These are phyloP conservation scores for Thelonectria rubi DNA, from an alignment of 2,329 filamentous ascomycete genomes.

Conservation along the genomic window DNA sequence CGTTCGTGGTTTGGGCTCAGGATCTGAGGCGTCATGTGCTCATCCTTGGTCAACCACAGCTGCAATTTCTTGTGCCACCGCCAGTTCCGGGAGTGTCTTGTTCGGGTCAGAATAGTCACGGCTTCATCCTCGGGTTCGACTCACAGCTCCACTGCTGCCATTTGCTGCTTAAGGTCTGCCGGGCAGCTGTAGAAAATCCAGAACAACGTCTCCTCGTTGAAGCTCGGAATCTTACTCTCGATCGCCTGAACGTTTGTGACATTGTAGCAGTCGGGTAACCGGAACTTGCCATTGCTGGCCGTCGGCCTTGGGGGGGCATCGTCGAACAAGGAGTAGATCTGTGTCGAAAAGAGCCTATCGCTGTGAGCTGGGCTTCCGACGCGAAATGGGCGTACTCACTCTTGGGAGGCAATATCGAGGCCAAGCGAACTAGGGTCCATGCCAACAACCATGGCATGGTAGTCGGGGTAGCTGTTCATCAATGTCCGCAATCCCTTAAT, in stretches of 20 bases:
- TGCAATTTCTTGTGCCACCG: slow-evolving; percentile 74
- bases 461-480: slow-evolving; percentile 72
- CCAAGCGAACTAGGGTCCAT: slow-evolving; percentile 67
- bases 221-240: slow-evolving; percentile 71
- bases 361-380: slow-evolving; percentile 30
- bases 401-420: slow-evolving; percentile 64
- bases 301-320: slow-evolving; percentile 66
- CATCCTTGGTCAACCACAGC: slow-evolving; percentile 74
- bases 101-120: slow-evolving; percentile 18
- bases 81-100: slow-evolving; percentile 71
- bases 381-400: slow-evolving; percentile 56
- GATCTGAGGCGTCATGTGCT: slow-evolving; percentile 69
- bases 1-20: slow-evolving; percentile 68
- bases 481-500: slow-evolving; percentile 70
- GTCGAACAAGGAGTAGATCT: slow-evolving; percentile 70
- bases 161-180: slow-evolving; percentile 68
- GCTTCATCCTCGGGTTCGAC: slow-evolving; percentile 32
- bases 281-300: slow-evolving; percentile 60
- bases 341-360: slow-evolving; percentile 63
- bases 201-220: slow-evolving; percentile 75
- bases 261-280: slow-evolving; percentile 71
- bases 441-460: slow-evolving; percentile 67
- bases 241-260: slow-evolving; percentile 73
- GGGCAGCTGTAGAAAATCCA: slow-evolving; percentile 77
- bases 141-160: slow-evolving; percentile 71